A percentile compares a stretch with the other conserved stretches of the same genome.
Conservation (phyloP, 805 yeast species). For the Wickerhamiella shivajii region DNA sequence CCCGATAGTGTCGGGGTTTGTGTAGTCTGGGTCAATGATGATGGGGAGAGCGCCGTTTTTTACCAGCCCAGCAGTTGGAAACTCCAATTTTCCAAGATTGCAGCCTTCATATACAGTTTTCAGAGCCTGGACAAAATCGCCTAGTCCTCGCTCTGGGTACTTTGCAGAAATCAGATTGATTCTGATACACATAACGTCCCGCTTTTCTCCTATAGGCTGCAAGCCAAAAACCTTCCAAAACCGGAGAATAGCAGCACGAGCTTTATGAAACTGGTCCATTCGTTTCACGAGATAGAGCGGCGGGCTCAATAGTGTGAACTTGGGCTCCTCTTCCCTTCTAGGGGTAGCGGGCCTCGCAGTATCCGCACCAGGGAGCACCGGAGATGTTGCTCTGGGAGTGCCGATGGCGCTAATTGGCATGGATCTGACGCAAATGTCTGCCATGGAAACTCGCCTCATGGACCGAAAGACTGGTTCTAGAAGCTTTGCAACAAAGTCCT, state of each 20-base stretch:
- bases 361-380: constrained; percentile 7
- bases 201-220: constrained; percentile 22
- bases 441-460: constrained; percentile 1
- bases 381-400: constrained; percentile 2
- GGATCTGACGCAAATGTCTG: background rate
- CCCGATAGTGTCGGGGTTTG: constrained; percentile 17
- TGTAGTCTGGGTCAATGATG: constrained; percentile 14
- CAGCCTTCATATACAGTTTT: constrained; percentile 25
- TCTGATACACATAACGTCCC: constrained; percentile 20
- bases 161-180: constrained; percentile 14
- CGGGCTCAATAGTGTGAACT: constrained; percentile 18
- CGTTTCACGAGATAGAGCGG: constrained; percentile 22
- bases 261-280: constrained; percentile 21
- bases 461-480: constrained; percentile 4
- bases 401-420: background rate
- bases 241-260: constrained; percentile 25
- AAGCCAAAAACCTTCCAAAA: constrained; percentile 29
- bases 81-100: constrained; percentile 21
- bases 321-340: background rate
- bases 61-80: constrained; percentile 17
- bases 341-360: background rate
- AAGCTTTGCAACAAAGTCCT: constrained; percentile 8
- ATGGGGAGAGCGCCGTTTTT: constrained; percentile 13
- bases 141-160: constrained; percentile 10
- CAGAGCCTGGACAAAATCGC: too few relatives aligned